Base-by-base conservation (phyloP, 768 basidiomycete genomes). In the Lactarius evosmus region DNA sequence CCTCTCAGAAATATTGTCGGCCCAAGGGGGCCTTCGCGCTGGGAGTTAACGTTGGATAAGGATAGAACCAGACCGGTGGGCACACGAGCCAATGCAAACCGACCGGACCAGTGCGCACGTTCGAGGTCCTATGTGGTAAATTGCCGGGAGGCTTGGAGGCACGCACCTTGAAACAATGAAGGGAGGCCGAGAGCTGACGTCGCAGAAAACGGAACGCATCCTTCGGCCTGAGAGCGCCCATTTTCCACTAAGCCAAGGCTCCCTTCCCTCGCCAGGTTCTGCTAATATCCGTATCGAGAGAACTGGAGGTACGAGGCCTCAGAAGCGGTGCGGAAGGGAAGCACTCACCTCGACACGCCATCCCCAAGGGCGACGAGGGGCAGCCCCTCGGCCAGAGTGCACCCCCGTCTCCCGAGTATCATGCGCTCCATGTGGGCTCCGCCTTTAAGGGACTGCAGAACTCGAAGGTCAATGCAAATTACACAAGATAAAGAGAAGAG, bases 221-320 rank as follows among this genome's bases (percentile, higher is more conserved):
- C 30, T 30, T 57, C 56, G 40, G 56, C 56, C 56, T 22, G 56
- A 44, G 56, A 57, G 56, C 40, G 27, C 32, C 56, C 56, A 44
- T 29, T 7, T 57, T 40, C 40, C 19, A 30, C 27, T n/a, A 22
- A 32, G 55, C 38, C 27, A 30, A 51, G 27, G 7, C 16, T 7
- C 44, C 38, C 3, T 9, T 12, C 38, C 40, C 7, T 3, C 29
- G 8, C 29, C 38, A 29, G 7, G 27, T 30, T 11, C 17, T n/a
- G 7, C 36, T 27, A 29, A n/a, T 19, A 17, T 22, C 16, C 17
- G n/a, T n/a, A 2, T 22, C 25, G 4, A 36, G 34, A 17, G 2
- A 5, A 6, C 16, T 38, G 9, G 7, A 29, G 16, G 9, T 7
- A 56, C n/a, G n/a, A 36, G 36, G 36, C 36, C 6, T 46, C 19